A percentile compares a stretch with the other conserved stretches of the same genome.
These are phyloP conservation scores for Komagataella phaffii DNA, from an alignment of 805 yeast species.

Conservation along the genomic window DNA sequence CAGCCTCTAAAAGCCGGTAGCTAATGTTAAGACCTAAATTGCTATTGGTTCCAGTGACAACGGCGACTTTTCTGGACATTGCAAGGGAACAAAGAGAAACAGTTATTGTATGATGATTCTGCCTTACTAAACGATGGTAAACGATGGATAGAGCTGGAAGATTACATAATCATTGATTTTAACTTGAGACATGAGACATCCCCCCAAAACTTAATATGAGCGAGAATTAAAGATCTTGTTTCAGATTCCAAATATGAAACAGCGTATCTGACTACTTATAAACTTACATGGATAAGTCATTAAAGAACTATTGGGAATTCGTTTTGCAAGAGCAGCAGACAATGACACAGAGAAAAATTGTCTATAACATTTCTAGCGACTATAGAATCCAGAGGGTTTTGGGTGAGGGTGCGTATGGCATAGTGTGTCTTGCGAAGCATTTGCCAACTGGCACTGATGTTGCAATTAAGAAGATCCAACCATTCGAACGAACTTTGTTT, in stretches of 20 bases:
- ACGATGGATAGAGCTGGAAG: not conserved
- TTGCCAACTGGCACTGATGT: slow-evolving; percentile 47
- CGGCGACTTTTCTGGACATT: slow-evolving; percentile 11
- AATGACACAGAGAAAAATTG: slow-evolving; percentile 26
- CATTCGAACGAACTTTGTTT: slow-evolving; percentile 51
- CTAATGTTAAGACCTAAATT: slow-evolving; percentile 84
- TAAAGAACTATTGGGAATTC: not conserved
- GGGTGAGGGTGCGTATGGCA: slow-evolving; percentile 79
- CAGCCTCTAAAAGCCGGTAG: slow-evolving; percentile 53
- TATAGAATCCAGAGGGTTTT: slow-evolving; percentile 46
- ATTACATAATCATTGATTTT: not conserved
- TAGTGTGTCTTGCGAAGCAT: slow-evolving; percentile 60
- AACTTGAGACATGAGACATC: not conserved
- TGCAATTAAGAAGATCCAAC: slow-evolving; percentile 68
- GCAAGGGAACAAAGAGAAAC: not conserved
- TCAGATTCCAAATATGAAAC: not conserved
- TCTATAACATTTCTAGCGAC: slow-evolving; percentile 51
- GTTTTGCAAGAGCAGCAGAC: not conserved
- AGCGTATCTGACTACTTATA: not conserved
- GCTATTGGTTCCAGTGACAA: slow-evolving; percentile 28
- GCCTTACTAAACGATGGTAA: not conserved
- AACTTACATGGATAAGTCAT: not conserved
- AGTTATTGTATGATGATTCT: not conserved
- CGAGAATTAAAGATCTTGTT: not conserved
- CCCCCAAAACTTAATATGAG: not conserved